phyloP scores from a whole-genome alignment of 805 yeast species.

The Nakazawaea wickerhamii region DNA sequence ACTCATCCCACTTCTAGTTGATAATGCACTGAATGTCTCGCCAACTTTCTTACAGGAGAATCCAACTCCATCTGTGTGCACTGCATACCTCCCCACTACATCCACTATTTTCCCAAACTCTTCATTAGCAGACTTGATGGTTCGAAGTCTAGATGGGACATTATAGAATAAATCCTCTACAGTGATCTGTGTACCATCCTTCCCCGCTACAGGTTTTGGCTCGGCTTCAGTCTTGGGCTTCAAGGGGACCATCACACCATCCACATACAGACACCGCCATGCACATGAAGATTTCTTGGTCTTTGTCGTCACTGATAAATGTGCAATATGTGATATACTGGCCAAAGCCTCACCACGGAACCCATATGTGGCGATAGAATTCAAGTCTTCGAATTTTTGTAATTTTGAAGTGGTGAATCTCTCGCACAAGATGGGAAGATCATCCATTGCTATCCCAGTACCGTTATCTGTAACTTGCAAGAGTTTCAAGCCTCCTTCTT shows the following conservation, averaged over 20 bases:
- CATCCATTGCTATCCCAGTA: slow-evolving; percentile 66
- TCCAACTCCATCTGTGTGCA: slow-evolving; percentile 65
- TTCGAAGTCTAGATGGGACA: slow-evolving; percentile 68
- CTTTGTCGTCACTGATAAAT: slow-evolving; percentile 75
- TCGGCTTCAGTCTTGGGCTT: slow-evolving; percentile 33
- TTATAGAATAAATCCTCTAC: slow-evolving; percentile 91
- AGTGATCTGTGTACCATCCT: slow-evolving; percentile 73
- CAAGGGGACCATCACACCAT: slow-evolving; percentile 54
- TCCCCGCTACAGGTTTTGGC: slow-evolving; percentile 80
- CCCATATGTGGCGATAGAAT: slow-evolving; percentile 73
- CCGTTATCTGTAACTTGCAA: slow-evolving; percentile 91
- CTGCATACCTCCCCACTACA: slow-evolving; percentile 76
- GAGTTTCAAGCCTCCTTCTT: slow-evolving; percentile 87
- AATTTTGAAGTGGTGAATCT: slow-evolving; percentile 91
- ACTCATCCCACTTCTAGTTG: slow-evolving; percentile 45
- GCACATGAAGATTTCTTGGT: slow-evolving; percentile 58
- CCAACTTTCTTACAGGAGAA: slow-evolving; percentile 79
- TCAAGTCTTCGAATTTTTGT: slow-evolving; percentile 66
- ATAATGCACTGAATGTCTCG: slow-evolving; percentile 62
- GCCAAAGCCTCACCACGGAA: slow-evolving; percentile 97
- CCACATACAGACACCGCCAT: slow-evolving; percentile 59
- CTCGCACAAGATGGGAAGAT: slow-evolving; percentile 76
- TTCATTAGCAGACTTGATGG: slow-evolving; percentile 61
- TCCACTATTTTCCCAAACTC: slow-evolving; percentile 77
- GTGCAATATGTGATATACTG: slow-evolving; percentile 84